phyloP scores from a whole-genome alignment of 768 basidiomycete species.

The Mycena haematopus region DNA sequence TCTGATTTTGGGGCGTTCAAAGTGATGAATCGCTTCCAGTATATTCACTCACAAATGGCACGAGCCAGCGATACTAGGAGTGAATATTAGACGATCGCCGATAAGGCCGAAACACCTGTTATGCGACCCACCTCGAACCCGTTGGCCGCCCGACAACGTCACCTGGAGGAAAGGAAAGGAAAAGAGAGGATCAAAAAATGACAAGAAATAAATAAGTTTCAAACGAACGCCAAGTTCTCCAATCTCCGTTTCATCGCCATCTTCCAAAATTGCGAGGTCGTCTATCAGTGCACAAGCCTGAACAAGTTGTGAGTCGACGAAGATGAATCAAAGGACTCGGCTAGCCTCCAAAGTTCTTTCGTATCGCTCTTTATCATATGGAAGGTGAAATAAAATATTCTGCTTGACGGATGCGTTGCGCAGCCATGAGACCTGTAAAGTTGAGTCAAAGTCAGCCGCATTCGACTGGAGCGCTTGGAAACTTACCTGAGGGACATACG shows the following conservation, averaged over 20 bases:
- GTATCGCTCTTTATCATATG: slow-evolving; percentile 75
- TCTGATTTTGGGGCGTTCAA: slow-evolving; percentile 36
- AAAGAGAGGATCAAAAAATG: neutral
- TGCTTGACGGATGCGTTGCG: slow-evolving; percentile 70
- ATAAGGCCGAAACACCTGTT: slow-evolving; percentile 28
- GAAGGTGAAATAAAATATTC: slow-evolving; percentile 81
- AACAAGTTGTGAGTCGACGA: neutral
- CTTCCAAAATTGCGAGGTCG: slow-evolving; percentile 63
- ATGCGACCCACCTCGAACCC: slow-evolving; percentile 41
- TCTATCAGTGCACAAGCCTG: slow-evolving; percentile 54
- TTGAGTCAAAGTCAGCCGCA: slow-evolving; percentile 11
- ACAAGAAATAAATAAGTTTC: neutral
- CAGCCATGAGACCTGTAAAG: slow-evolving; percentile 59
- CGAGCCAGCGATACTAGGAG: slow-evolving; percentile 73
- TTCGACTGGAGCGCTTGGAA: neutral
- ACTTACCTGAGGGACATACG: slow-evolving; percentile 62
- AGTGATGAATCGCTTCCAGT: neutral
- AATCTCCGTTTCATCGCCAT: slow-evolving; percentile 65
- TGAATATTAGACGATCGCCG: neutral
- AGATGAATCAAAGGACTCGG: neutral
- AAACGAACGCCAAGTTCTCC: slow-evolving; percentile 34
- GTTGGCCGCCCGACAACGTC: slow-evolving; percentile 61
- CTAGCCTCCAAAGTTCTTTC: slow-evolving; percentile 75
- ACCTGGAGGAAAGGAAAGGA: slow-evolving; percentile 41
- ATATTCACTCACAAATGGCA: slow-evolving; percentile 60